These are phyloP conservation scores for Escovopsis sp. DNA, from an alignment of 2,329 filamentous ascomycete species.

Conservation along the genomic window DNA sequence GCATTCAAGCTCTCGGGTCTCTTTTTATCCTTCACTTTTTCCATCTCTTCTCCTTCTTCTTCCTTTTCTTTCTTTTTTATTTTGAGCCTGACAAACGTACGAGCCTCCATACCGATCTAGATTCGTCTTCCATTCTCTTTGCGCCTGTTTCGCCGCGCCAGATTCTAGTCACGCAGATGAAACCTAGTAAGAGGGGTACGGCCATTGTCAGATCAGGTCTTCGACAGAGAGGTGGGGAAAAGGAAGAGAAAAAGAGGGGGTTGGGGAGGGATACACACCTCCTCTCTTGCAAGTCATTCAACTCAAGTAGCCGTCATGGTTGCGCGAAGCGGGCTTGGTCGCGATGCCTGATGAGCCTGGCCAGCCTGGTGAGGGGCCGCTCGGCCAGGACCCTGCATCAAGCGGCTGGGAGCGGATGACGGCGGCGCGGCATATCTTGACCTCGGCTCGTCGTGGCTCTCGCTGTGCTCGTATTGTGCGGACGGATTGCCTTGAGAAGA, in stretches of 20 bases:
- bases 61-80: constrained; percentile 2
- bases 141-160: constrained; percentile 3
- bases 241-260: background rate
- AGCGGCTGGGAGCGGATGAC: constrained; percentile 30
- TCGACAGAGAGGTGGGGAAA: too few species aligned
- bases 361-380: constrained; percentile 27
- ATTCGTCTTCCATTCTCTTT: constrained; percentile 3
- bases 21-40: constrained; percentile 3
- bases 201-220: background rate
- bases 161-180: constrained; percentile 5
- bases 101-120: constrained; percentile 1
- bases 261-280: constrained; percentile 11
- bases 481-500: constrained; percentile 46
- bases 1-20: background rate
- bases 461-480: constrained; percentile 28
- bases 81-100: constrained; percentile 2
- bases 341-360: constrained; percentile 38
- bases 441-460: constrained; percentile 25
- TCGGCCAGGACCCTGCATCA: constrained; percentile 32
- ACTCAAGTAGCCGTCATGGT: constrained; percentile 50
- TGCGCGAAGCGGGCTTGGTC: constrained; percentile 54
- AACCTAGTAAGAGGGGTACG: background rate
- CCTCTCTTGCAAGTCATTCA: constrained; percentile 17
- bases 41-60: constrained; percentile 4
- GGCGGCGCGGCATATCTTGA: constrained; percentile 30